phyloP scores from a whole-genome alignment of 805 yeast species.

The Groenewaldozyma salmanticensis region DNA sequence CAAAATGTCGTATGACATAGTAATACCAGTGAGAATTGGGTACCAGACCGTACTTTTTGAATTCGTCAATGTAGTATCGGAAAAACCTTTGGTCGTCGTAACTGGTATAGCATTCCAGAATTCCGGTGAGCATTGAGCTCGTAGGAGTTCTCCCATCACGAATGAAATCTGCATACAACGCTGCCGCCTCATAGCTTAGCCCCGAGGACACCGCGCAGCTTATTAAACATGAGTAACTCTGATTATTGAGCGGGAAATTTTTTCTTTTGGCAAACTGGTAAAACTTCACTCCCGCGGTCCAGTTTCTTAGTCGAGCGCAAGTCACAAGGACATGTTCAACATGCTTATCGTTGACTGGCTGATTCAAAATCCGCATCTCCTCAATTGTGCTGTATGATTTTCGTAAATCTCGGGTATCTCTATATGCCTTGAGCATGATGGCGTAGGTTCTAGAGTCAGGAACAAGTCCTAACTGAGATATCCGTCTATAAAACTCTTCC shows the following conservation, averaged over 20 bases:
- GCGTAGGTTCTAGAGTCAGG: constrained; percentile 27
- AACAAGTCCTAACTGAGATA: constrained; percentile 25
- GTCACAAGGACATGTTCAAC: constrained; percentile 20
- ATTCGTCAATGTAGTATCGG: neutral
- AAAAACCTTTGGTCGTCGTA: neutral
- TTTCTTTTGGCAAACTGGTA: constrained; percentile 21
- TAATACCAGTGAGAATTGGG: neutral
- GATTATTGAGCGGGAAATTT: constrained; percentile 18
- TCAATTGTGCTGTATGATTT: constrained; percentile 25
- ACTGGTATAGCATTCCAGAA: neutral
- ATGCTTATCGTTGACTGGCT: constrained; percentile 17
- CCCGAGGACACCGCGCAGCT: constrained; percentile 8
- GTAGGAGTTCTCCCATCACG: neutral
- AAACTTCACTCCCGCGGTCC: constrained; percentile 17
- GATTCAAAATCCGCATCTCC: constrained; percentile 13
- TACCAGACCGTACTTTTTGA: too few relatives aligned
- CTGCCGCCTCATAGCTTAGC: neutral
- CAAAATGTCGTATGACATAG: neutral
- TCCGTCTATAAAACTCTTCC: constrained; percentile 28
- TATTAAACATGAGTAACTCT: constrained; percentile 27
- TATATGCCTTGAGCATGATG: constrained; percentile 28
- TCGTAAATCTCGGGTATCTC: constrained; percentile 30
- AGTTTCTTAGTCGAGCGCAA: constrained; percentile 23
- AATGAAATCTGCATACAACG: neutral
- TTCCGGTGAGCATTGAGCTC: neutral